These are phyloP conservation scores for Sporothrix brasiliensis DNA, from an alignment of 2,329 filamentous ascomycete genomes.

Conservation along the genomic window DNA sequence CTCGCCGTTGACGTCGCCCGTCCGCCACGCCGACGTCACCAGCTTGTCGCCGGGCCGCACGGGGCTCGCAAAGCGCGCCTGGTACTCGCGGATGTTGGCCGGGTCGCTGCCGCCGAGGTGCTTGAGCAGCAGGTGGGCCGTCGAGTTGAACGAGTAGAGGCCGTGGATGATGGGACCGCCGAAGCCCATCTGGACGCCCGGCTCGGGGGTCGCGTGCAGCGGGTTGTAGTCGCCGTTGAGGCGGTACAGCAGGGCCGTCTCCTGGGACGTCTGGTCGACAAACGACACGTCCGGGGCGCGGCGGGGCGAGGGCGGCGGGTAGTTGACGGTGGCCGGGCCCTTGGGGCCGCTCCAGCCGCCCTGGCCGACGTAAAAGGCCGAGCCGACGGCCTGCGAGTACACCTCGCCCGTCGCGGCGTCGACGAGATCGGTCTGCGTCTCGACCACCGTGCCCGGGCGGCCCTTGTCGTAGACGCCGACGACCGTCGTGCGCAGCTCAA, in stretches of 20 bases:
- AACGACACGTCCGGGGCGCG: constrained; percentile 71
- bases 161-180: constrained; percentile 88
- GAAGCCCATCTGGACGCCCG: constrained; percentile 87
- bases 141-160: constrained; percentile 82
- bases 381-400: constrained; percentile 70
- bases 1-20: constrained; percentile 76
- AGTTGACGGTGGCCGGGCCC: constrained; percentile 78
- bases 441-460: constrained; percentile 77
- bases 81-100: constrained; percentile 82
- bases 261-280: constrained; percentile 68
- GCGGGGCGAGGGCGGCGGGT: constrained; percentile 71
- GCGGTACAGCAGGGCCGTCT: constrained; percentile 77
- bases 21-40: constrained; percentile 78
- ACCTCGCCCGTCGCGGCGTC: constrained; percentile 69
- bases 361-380: constrained; percentile 79
- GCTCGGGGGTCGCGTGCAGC: constrained; percentile 82
- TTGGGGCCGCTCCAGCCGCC: constrained; percentile 86
- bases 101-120: constrained; percentile 75
- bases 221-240: constrained; percentile 96
- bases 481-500: constrained; percentile 76
- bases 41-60: constrained; percentile 83
- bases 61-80: constrained; percentile 82
- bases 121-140: constrained; percentile 72
- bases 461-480: constrained; percentile 90
- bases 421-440: constrained; percentile 76